Conservation (phyloP, 768 basidiomycete species). For the Dacryopinax spathularia region DNA sequence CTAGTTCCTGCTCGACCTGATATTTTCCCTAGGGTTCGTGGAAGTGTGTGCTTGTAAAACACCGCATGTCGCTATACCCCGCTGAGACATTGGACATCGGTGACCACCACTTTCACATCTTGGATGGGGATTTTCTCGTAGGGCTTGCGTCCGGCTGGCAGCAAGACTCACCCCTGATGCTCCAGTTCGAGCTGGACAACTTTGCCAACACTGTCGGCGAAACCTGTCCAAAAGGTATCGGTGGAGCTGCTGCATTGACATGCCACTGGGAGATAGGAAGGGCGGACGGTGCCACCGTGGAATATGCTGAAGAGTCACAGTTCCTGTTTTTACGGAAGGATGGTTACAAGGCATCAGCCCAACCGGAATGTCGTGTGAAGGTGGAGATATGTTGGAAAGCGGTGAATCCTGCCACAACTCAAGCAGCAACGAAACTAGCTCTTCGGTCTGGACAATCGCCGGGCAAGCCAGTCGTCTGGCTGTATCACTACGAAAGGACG, state of each 20-base stretch:
- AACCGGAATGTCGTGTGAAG: neutral
- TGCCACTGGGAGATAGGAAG: neutral
- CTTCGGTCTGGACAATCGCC: neutral
- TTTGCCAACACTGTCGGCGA: neutral
- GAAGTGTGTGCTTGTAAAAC: too few relatives aligned
- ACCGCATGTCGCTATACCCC: too few relatives aligned
- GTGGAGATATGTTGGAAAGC: neutral
- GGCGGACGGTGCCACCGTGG: neutral
- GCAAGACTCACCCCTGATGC: neutral
- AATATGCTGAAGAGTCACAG: neutral
- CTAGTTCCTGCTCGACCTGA: too few relatives aligned
- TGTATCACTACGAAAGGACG: neutral
- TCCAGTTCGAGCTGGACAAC: neutral
- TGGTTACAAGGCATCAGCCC: neutral
- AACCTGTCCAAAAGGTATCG: neutral
- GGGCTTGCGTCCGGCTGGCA: neutral
- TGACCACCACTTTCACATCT: too few relatives aligned
- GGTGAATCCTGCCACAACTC: neutral
- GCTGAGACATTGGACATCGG: too few relatives aligned
- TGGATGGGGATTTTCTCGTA: neutral
- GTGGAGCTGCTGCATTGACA: neutral
- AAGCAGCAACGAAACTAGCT: neutral
- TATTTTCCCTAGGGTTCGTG: too few relatives aligned
- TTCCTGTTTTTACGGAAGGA: neutral
- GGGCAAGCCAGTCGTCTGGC: neutral